Percentiles rank a stretch among this genome's conserved stretches.
Evolutionary conservation across 1,284 basidiomycete genomes (phyloP).

Genomic region (Cutaneotrichosporon cavernicola): DNA sequence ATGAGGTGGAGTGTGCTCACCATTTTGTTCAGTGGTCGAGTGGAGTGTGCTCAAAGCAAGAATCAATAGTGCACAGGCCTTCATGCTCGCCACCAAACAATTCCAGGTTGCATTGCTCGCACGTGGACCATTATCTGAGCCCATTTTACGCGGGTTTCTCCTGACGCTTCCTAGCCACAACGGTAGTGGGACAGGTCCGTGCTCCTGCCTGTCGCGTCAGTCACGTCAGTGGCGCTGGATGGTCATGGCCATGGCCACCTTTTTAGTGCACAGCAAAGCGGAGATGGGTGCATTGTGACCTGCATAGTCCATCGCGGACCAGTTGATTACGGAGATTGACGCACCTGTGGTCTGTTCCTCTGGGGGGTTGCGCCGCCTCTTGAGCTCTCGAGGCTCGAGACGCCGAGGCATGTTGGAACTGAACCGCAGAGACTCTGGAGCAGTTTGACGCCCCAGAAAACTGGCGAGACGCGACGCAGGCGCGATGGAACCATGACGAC

Average conservation of each 20-base stretch:
- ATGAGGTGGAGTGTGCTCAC: neutral
- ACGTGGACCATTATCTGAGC: conserved; percentile 2
- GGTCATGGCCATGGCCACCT: neutral
- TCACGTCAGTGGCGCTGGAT: neutral
- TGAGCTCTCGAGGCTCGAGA: too few relatives aligned
- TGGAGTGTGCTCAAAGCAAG: neutral
- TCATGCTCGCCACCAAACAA: neutral
- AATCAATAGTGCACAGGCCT: conserved; percentile 1
- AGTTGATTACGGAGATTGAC: neutral
- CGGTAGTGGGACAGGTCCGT: too few relatives aligned
- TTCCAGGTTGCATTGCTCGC: neutral
- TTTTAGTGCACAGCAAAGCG: neutral
- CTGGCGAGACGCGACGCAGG: neutral
- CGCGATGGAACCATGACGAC: neutral
- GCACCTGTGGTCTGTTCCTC: too few relatives aligned
- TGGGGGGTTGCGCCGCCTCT: too few relatives aligned
- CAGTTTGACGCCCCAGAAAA: neutral
- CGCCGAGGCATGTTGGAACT: too few relatives aligned
- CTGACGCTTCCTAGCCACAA: neutral
- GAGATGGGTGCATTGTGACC: neutral
- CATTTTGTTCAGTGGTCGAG: neutral
- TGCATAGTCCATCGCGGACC: neutral
- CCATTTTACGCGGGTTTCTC: neutral
- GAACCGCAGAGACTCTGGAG: too few relatives aligned
- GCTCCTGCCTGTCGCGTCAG: too few relatives aligned